Conservation (phyloP, 768 basidiomycete species). For the Leucocoprinus leucothites region DNA sequence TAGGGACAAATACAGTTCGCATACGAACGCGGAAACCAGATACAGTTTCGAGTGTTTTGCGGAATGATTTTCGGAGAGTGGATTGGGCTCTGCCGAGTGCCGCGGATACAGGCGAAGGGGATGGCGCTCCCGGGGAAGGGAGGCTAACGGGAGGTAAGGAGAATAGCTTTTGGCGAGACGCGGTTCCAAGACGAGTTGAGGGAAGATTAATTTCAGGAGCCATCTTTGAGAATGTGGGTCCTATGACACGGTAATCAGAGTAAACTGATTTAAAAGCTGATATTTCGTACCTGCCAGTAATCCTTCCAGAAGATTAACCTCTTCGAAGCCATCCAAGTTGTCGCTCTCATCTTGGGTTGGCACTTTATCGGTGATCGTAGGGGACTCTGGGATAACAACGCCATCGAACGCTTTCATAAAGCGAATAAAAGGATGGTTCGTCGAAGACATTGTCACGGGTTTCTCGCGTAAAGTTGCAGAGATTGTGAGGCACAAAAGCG, state of each 20-base stretch:
- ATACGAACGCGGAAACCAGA: conserved; percentile 89
- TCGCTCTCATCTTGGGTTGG: conserved; percentile 49
- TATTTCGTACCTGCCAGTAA: conserved; percentile 52
- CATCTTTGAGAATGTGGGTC: conserved; percentile 40
- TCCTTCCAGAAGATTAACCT: conserved; percentile 59
- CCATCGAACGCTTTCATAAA: conserved; percentile 35
- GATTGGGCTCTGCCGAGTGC: conserved; percentile 45
- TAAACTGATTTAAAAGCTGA: neutral
- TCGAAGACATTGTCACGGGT: conserved; percentile 40
- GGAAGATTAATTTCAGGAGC: conserved; percentile 49
- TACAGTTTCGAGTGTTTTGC: conserved; percentile 72
- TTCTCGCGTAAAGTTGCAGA: conserved; percentile 88
- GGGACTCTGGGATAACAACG: conserved; percentile 32
- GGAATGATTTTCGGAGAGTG: conserved; percentile 82
- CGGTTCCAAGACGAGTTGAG: conserved; percentile 65
- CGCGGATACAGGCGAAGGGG: conserved; percentile 49
- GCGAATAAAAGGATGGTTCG: conserved; percentile 39
- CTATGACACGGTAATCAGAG: conserved; percentile 23
- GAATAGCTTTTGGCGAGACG: conserved; percentile 65
- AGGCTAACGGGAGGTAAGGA: conserved; percentile 51
- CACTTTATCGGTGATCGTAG: conserved; percentile 24
- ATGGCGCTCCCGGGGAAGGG: conserved; percentile 37
- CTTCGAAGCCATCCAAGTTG: conserved; percentile 42
- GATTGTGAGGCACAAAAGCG: conserved; percentile 79
- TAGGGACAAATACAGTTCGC: conserved; percentile 92